Base-by-base conservation (phyloP, 306 rosid genomes). In the Albizia julibrissin region DNA sequence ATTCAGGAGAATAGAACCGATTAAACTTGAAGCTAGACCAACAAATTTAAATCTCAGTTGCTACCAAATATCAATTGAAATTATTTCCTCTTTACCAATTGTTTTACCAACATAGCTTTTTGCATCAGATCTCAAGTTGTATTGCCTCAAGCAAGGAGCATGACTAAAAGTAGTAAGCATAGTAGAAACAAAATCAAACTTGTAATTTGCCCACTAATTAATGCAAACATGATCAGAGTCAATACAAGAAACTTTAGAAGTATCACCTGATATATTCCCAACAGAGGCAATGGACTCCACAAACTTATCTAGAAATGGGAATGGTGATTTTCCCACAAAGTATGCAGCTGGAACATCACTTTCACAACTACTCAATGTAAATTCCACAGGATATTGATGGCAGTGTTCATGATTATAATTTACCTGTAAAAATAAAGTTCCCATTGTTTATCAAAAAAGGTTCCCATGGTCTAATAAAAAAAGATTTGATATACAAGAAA, bases 281-380 rank as follows among this genome's bases (percentile, higher is more conserved):
- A 86, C 80, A 54, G 97, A 84, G 42, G 90, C 94, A 82, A 89
- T 85, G 11, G 89, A 91, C 79, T 89, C 87, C 74, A 91, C 88
- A 87, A 93, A 95, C 67, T 80, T 79, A 77, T 95, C 98, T 81
- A 95, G 82, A 86, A 81, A 87, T 62, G 95, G 95, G 80, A 93
- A 89, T 69, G 99, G 97, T 61, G 99, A 95, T 76, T 83, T 91
- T 46, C 95, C 98, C 83, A 85, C 76, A 43, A 90, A 87, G 89
- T 86, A 95, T 24, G 98, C 77, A 42, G 89, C 59, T 75, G 97
- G 87, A 88, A 80, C 75, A 72, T 89, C 91, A 65, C 80, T 87
- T 77, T 80, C 66, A 80, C 86, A 80, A 64, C 86, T 79, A 82
- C 54, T 82, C 78, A 77, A 69, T 37, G 89, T 68, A 80, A 72